Evolutionary conservation across 352 stramenopile species (phyloP), one percentile per base, ranked within the genome.

Genomic region (Phytophthora lateralis): DNA sequence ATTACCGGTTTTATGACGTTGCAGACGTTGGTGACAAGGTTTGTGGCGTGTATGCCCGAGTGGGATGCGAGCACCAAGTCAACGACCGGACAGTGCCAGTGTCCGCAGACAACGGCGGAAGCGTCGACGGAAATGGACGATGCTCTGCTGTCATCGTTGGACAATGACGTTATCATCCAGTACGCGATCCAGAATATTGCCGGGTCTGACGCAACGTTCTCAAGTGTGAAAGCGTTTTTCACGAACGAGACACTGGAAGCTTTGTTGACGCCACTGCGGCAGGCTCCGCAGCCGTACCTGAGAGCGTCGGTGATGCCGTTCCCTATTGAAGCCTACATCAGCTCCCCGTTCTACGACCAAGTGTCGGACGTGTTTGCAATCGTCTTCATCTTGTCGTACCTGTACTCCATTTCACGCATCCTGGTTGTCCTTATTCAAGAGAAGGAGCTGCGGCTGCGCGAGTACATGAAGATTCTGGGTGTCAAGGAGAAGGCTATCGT

Each of bases 391-490:
- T 69, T 98, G 21, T 81, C 90, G 21, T 98, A 97, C 52, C 48
- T 98, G 59, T 98, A 96, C 71, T 89, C 78, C 5, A 81, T 97
- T 18, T 97, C 90, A 6, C 73, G 85, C 1, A 75, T 97, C 39
- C 66, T 98, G 14, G 82, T 93, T 3, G 75, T 82, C 5, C 77
- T 98, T 27, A 97, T 98, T 14, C 75, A 86, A 41, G 95, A 98
- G 60, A 98, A 98, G 55, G 95, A 98, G 68, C 75, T 79, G 2
- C 80, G 89, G 6, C 68, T 97, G 21, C 93, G 93, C 15, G 95
- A 98, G 73, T 90, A 81, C 55, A 94, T 98, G 73, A 96, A 96
- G 52, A 98, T 98, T 50, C 90, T 98, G 44, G 94, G 95, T n/a
- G 73, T 98, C 12, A 86, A 75, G 37, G 83, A 93, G 43, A 73